Conservation (phyloP, 176 grass and related monocot species). For the Carex scoparia region DNA sequence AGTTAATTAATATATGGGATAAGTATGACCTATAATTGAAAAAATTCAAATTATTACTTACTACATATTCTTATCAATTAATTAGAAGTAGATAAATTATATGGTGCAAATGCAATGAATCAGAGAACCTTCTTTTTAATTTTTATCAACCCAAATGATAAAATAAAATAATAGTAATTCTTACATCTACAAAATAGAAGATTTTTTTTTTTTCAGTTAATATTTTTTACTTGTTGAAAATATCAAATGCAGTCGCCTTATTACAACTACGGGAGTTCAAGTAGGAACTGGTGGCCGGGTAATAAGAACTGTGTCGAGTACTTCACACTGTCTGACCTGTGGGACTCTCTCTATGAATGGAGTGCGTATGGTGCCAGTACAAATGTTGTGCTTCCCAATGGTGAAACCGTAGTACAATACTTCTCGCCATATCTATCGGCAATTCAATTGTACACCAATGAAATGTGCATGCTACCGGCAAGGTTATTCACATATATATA, state of each 20-base stretch:
- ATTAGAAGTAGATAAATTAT: neutral
- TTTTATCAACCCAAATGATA: neutral
- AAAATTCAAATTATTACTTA: neutral
- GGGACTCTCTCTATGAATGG: slow-evolving; percentile 71
- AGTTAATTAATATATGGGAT: neutral
- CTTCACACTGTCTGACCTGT: slow-evolving; percentile 71
- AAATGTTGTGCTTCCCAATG: slow-evolving; percentile 39
- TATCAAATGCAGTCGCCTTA: slow-evolving; percentile 35
- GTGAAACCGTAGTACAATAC: slow-evolving; percentile 53
- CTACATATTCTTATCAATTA: neutral
- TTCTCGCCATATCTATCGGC: slow-evolving; percentile 78
- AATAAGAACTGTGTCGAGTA: slow-evolving; percentile 42
- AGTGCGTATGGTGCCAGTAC: slow-evolving; percentile 66
- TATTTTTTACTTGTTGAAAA: slow-evolving; percentile 10
- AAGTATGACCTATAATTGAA: neutral
- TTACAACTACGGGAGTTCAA: slow-evolving; percentile 5
- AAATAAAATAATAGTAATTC: neutral
- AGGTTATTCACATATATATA: slow-evolving; percentile 38
- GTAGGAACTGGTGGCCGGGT: slow-evolving; percentile 23
- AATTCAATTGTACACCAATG: slow-evolving; percentile 76
- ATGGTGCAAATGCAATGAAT: neutral
- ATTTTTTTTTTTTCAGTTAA: neutral
- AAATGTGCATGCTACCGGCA: slow-evolving; percentile 27
- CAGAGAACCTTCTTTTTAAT: neutral
- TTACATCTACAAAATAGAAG: neutral